Percentiles rank a stretch among this genome's conserved stretches.
Conservation (phyloP, 257 asterid species). For the Thymus quinquecostatus region DNA sequence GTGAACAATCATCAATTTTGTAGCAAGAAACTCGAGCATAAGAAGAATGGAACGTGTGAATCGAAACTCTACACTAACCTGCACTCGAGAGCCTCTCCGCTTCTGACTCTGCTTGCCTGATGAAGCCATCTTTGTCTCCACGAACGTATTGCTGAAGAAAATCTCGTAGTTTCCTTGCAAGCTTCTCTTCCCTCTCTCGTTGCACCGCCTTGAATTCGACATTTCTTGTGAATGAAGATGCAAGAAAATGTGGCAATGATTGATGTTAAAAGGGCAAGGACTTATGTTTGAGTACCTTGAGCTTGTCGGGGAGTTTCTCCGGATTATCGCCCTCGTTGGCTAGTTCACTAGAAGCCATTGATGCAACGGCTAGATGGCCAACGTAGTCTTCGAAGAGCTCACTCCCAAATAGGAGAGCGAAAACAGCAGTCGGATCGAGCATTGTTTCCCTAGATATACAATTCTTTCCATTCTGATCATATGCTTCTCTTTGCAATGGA, state of each 20-base stretch:
- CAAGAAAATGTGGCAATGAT: too few relatives aligned
- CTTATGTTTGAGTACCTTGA: slow-evolving; percentile 49
- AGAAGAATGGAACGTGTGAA: background rate
- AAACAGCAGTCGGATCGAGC: slow-evolving; percentile 94
- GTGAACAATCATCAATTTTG: slow-evolving; percentile 20
- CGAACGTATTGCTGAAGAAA: slow-evolving; percentile 54
- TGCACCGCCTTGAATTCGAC: slow-evolving; percentile 63
- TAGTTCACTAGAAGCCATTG: slow-evolving; percentile 86
- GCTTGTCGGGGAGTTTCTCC: slow-evolving; percentile 61
- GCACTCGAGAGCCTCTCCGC: slow-evolving; percentile 77
- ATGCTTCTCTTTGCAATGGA: slow-evolving; percentile 75
- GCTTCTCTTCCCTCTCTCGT: slow-evolving; percentile 89
- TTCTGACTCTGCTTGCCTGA: slow-evolving; percentile 74
- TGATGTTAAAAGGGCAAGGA: background rate
- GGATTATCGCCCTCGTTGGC: slow-evolving; percentile 56
- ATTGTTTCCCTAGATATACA: slow-evolving; percentile 81
- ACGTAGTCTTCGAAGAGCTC: slow-evolving; percentile 87
- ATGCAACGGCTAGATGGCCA: slow-evolving; percentile 84
- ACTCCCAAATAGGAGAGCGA: slow-evolving; percentile 92
- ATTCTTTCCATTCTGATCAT: slow-evolving; percentile 79
- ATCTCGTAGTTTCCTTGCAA: slow-evolving; percentile 67
- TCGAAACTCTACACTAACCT: slow-evolving; percentile 37
- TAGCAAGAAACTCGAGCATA: background rate
- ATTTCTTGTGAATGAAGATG: too few relatives aligned
- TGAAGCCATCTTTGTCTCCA: slow-evolving; percentile 79